Evolutionary conservation across 805 yeast genomes (phyloP).

Genomic region (Isabelozyma pseudorhagii): DNA sequence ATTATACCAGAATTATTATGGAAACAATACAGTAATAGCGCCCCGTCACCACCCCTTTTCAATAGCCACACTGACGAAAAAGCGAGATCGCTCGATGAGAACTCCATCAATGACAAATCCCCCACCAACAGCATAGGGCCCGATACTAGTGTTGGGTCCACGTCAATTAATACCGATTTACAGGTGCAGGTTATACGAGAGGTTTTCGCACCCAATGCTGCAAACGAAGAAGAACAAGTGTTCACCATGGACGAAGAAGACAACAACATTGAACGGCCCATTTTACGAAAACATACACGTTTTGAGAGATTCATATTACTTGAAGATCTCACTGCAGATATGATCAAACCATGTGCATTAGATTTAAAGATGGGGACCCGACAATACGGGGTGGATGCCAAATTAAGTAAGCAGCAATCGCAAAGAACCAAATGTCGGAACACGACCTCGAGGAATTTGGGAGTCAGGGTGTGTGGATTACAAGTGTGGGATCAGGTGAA

Average conservation of each 20-base stretch:
- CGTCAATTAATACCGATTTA: slow-evolving; percentile 34
- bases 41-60: slow-evolving; percentile 11
- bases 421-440: slow-evolving; percentile 77
- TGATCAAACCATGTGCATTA: slow-evolving; percentile 83
- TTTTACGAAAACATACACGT: slow-evolving; percentile 44
- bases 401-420: slow-evolving; percentile 62
- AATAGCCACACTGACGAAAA: slow-evolving; percentile 2
- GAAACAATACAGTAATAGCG: slow-evolving; percentile 50
- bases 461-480: slow-evolving; percentile 94
- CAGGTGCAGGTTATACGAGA: slow-evolving; percentile 38
- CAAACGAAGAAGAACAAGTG: slow-evolving; percentile 26
- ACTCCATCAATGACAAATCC: not conserved
- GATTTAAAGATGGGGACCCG: slow-evolving; percentile 98
- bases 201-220: slow-evolving; percentile 26
- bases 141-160: slow-evolving; percentile 21
- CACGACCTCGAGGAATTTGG: slow-evolving; percentile 79
- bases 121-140: not conserved
- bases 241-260: slow-evolving; percentile 8
- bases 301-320: slow-evolving; percentile 80
- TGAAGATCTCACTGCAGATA: slow-evolving; percentile 85
- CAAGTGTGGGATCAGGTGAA: slow-evolving; percentile 65
- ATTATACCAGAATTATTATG: slow-evolving; percentile 82
- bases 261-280: slow-evolving; percentile 8
- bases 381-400: slow-evolving; percentile 96
- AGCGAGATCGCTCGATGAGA: not conserved